Evolutionary conservation across 352 stramenopile genomes (phyloP), one percentile per base, ranked within the genome.

Genomic region (Phytophthora hibernalis): DNA sequence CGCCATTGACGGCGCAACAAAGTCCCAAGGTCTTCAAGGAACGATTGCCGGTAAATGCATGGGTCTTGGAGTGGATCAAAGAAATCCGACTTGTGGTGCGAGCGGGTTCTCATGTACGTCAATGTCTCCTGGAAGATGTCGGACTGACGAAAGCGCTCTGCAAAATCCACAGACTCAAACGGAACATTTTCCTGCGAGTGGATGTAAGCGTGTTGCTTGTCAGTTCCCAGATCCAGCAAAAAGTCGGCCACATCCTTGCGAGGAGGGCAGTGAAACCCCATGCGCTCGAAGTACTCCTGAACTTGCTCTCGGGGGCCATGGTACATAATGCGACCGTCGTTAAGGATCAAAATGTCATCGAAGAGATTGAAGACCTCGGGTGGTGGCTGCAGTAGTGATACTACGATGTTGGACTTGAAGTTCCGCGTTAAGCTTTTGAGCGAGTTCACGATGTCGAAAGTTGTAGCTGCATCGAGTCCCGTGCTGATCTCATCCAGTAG

Each of bases 341-440:
- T 91, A 22, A 99, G 62, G 24, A 99, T 60, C 28, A 98, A 82
- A 3, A 98, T 72, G 45, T 98, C 89, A 72, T 99, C 96, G 64
- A 99, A 98, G 16, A 98, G 74, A 15, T 86, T 85, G 45, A 97
- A 97, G 13, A 97, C 93, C 67, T 99, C 95, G 2, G 96, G 96
- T 18, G 95, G 80, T n/a, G 95, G 95, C 73, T 98, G 82, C 22
- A 98, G 67, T 16, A 98, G 68, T 7, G 89, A 91, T 13, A 98
- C 71, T 12, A 95, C 82, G 18, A 83, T 54, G 15, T 82, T 91
- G 20, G 65, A 61, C 33, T 80, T 76, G 40, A 94, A 78, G 18
- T 75, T 75, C 13, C 78, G 28, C 2, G 82, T 77, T n/a, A 89
- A 54, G 21, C 68, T 80, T 26, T 74, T 72, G 8, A 87, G 63